Evolutionary conservation across 2,329 filamentous ascomycete species (phyloP), one percentile per base, ranked within the genome.

Genomic region (Paradendryphiella salina): DNA sequence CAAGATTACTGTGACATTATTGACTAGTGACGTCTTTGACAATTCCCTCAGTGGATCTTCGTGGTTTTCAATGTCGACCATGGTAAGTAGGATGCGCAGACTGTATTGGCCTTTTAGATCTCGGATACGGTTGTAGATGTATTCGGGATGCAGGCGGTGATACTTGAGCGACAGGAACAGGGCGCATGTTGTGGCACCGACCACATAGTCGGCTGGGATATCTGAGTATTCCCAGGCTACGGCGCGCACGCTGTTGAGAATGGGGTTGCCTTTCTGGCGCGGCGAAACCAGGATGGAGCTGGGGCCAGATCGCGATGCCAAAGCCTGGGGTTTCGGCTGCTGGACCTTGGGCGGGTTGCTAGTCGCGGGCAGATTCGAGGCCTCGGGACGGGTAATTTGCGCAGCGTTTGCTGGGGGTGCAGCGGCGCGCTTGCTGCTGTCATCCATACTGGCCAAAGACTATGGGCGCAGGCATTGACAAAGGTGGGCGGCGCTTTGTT

Each of bases 211-310:
- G 26, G 93, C 90, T 1, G 88, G 87, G n/a, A 96, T 96, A 67
- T 97, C 93, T 55, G 90, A 92, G 73, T 96, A 97, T 74, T 99
- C 94, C 94, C 94, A 99, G 0, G 91, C 84, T 51, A 95, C 80
- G 1, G 88, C 86, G 53, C 87, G 86, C 63, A 99, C 83, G 73
- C 87, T 85, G 46, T 89, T 88, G 23, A 99, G 78, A 41, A 97
- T 88, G 0, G 94, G 94, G 65, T 99, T 99, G 55, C 93, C 94
- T 74, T 96, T 95, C 73, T 99, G 92, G 33, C 92, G 85, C 13
- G 90, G 87, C 29, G 92, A 96, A 23, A 97, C 92, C 15, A 96
- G 81, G 59, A 97, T 96, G 4, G 88, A 85, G 13, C 89, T 90
- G 3, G 88, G 87, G 1, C 84, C 79, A 43, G 80, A 71, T 59